phyloP scores from a whole-genome alignment of 352 stramenopile species.

The Phytophthora foliorum region DNA sequence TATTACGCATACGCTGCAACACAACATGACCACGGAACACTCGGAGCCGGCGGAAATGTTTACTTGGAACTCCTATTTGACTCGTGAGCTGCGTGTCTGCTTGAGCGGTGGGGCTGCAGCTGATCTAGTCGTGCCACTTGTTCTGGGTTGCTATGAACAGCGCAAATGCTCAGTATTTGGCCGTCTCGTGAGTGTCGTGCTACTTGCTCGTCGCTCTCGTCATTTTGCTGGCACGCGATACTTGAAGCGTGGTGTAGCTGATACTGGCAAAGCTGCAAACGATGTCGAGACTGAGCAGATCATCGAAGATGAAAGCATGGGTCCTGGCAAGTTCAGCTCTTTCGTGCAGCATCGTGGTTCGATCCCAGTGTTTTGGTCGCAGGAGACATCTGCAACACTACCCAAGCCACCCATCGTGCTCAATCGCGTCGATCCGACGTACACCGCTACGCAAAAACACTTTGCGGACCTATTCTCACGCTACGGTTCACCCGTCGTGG shows the following conservation, averaged over 20 bases:
- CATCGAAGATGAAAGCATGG: slow-evolving; percentile 91
- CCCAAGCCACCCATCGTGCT: slow-evolving; percentile 98
- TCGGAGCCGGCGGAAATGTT: slow-evolving; percentile 95
- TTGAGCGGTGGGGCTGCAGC: slow-evolving; percentile 87
- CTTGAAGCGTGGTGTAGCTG: slow-evolving; percentile 97
- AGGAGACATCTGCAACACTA: slow-evolving; percentile 98
- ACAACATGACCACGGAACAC: slow-evolving; percentile 95
- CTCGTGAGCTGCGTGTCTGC: slow-evolving; percentile 90
- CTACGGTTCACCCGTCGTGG: slow-evolving; percentile 97
- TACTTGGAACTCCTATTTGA: slow-evolving; percentile 98
- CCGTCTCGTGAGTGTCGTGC: slow-evolving; percentile 94
- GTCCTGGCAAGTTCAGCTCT: slow-evolving; percentile 94
- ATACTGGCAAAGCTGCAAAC: slow-evolving; percentile 99
- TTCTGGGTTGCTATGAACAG: slow-evolving; percentile 97
- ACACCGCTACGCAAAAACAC: slow-evolving; percentile 94
- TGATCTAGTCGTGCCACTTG: slow-evolving; percentile 91
- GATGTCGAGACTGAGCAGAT: slow-evolving; percentile 99
- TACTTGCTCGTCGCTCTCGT: slow-evolving; percentile 96
- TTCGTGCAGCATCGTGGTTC: slow-evolving; percentile 99
- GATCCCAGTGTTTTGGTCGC: slow-evolving; percentile 99
- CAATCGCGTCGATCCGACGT: slow-evolving; percentile 97
- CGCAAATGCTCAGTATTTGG: slow-evolving; percentile 97
- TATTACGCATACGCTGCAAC: slow-evolving; percentile 97
- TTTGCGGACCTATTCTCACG: slow-evolving; percentile 96
- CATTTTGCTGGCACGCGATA: slow-evolving; percentile 99